phyloP scores from a whole-genome alignment of 2,329 filamentous ascomycete genomes.

The Phaeosphaeriaceae sp. region DNA sequence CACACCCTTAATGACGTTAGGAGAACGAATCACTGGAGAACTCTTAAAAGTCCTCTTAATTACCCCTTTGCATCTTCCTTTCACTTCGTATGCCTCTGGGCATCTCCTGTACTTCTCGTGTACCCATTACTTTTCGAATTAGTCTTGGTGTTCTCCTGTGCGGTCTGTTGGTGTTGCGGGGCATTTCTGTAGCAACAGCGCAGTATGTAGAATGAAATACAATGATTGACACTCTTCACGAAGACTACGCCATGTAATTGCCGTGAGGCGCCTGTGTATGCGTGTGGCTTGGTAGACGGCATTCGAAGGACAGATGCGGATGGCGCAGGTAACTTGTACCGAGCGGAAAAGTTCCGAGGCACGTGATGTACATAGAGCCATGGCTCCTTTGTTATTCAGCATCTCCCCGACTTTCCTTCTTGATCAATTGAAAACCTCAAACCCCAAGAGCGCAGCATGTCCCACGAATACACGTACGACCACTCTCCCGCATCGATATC shows the following conservation, averaged over 20 bases:
- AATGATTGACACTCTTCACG: neutral
- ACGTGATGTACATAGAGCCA: neutral
- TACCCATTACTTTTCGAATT: neutral
- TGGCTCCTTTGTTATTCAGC: no score
- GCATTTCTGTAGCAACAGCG: neutral
- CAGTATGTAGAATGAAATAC: neutral
- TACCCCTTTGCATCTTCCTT: slow-evolving; percentile 1
- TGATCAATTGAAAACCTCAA: neutral
- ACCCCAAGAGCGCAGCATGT: neutral
- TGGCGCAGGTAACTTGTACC: neutral
- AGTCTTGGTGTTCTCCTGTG: neutral
- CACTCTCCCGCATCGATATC: slow-evolving; percentile 18
- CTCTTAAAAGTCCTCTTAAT: neutral
- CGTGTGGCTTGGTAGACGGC: neutral
- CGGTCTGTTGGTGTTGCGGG: neutral
- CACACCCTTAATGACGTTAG: neutral
- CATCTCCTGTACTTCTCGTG: slow-evolving; percentile 1
- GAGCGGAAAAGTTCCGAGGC: neutral
- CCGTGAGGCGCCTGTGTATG: neutral
- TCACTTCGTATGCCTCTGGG: neutral
- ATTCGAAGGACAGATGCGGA: neutral
- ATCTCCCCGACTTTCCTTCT: neutral
- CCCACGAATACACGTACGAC: slow-evolving; percentile 17
- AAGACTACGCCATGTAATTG: neutral
- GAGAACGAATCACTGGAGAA: neutral